Conservation (phyloP, 2,329 filamentous ascomycete species). For the Verticillium albo-atrum region DNA sequence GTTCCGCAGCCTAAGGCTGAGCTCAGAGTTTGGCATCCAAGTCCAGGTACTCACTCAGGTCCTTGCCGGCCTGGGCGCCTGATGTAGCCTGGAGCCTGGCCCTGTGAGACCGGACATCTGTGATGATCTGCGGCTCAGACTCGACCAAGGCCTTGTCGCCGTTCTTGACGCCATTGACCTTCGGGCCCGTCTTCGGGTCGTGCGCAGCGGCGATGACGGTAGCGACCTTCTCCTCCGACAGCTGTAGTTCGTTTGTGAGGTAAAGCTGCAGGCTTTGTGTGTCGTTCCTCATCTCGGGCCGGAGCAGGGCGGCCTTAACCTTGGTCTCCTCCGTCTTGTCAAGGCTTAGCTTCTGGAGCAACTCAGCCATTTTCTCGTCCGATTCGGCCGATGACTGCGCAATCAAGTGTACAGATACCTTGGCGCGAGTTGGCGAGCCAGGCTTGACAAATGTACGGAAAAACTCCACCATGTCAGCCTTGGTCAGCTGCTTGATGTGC, state of each 20-base stretch:
- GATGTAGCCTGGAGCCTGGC: conserved; percentile 66
- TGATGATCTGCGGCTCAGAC: conserved; percentile 55
- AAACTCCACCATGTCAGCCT: conserved; percentile 75
- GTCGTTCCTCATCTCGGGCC: conserved; percentile 40
- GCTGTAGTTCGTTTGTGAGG: conserved; percentile 39
- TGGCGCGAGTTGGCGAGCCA: conserved; percentile 67
- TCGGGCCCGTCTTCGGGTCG: conserved; percentile 37
- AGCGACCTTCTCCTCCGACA: conserved; percentile 45
- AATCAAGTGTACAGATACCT: conserved; percentile 76
- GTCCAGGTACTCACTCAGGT: conserved; percentile 83
- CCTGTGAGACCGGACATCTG: conserved; percentile 78
- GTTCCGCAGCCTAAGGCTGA: neutral
- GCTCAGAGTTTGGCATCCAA: conserved; percentile 71
- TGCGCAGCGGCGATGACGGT: conserved; percentile 40
- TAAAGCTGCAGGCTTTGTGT: conserved; percentile 45
- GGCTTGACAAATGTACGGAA: conserved; percentile 74
- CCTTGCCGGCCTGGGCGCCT: conserved; percentile 67
- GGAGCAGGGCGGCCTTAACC: conserved; percentile 4
- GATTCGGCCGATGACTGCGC: conserved; percentile 58
- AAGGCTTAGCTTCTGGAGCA: conserved; percentile 30
- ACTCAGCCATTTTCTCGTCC: conserved; percentile 37
- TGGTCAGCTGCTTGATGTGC: conserved; percentile 68
- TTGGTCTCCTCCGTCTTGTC: conserved; percentile 21
- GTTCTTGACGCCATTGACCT: conserved; percentile 25
- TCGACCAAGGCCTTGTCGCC: conserved; percentile 20